Base-by-base conservation (phyloP, 805 yeast genomes). In the Candida patagonica region DNA sequence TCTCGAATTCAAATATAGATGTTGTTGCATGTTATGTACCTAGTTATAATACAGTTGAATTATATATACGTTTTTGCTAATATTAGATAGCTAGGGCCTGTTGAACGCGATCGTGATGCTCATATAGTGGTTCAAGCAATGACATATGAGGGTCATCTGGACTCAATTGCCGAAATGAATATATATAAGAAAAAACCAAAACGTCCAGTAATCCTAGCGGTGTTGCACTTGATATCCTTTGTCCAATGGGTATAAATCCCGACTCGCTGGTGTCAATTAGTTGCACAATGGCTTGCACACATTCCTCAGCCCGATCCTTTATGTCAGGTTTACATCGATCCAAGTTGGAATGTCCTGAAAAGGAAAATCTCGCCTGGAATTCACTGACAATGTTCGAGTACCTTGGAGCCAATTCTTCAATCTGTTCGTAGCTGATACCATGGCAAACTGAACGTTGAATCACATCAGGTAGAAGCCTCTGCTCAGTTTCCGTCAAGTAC, bases 1-100 rank as follows among this genome's bases (percentile, higher is more conserved):
- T 70, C 72, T 39, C 67, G 86, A 48, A 81, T 86, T 48, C 78
- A 73, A 40, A 55, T 78, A 34, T 29, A 29, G 13, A 29, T 15
- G 17, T 15, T 24, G 13, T 26, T 12, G 29, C 29, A n/a, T 12
- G 29, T 12, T 12, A 4, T 35, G 19, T 23, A 13, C 12, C 25
- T 10, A 13, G 35, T 22, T 24, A 30, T 32, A 12, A 22, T 16
- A 16, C 30, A 24, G 20, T 7, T 19, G n/a, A 24, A 8, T 5
- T 12, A 12, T 34, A 17, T 12, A 24, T 6, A 6, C 27, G 16
- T 20, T 26, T 26, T 25, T 30, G 35, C 29, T 7, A 17, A 29
- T 30, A 40, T 9, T 25, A 5, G 19, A 32, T 12, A 13, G 33
- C 6, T 19, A 25, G 10, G 9, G n/a, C n/a, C n/a, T n/a, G n/a